Base-by-base conservation (phyloP, 2,329 filamentous ascomycete species). In the Fusarium redolens region DNA sequence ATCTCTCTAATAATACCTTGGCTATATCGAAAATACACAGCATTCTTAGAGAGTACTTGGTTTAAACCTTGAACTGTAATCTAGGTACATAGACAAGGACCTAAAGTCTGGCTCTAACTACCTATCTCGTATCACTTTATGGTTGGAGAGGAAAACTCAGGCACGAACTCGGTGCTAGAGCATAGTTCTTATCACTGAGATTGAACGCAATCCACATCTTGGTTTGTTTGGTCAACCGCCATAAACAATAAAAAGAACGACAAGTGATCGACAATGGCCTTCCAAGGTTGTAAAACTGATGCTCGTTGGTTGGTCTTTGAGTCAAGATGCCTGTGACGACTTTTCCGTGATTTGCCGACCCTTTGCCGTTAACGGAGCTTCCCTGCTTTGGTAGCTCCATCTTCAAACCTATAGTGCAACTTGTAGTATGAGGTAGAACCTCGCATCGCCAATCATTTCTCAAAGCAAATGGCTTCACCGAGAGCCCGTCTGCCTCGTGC, bases 401-500 rank as follows among this genome's bases (percentile, higher is more conserved):
- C 66, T 58, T 45, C 58, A 73, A 59, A 65, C 37, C 58, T 40
- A 62, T 45, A 50, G 61, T 43, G 44, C 30, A 54, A 28, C 50
- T 30, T 28, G 55, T 50, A 43, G 37, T 30, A 58, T 50, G 47
- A 55, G 50, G 22, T 38, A 52, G 59, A 67, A 67, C 63, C 60
- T 41, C 62, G 28, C 65, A 75, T 70, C 68, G 57, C 65, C 76
- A 73, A 71, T 65, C 67, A 66, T 61, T 67, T 65, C 69, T 60
- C 44, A 51, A 67, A 35, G 62, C 43, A 71, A 70, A 81, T 81
- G 80, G 77, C 80, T 73, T 77, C 78, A 65, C 78, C 73, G 72
- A 71, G 76, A 64, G 73, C 79, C 55, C 61, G 79, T 65, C 73
- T 80, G 66, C 71, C 78, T 67, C 75, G 71, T 33, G 71, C 71